A percentile compares a stretch with the other conserved stretches of the same genome.
Evolutionary conservation across 2,329 filamentous ascomycete species (phyloP).

Genomic region (Elsinoe perseae): DNA sequence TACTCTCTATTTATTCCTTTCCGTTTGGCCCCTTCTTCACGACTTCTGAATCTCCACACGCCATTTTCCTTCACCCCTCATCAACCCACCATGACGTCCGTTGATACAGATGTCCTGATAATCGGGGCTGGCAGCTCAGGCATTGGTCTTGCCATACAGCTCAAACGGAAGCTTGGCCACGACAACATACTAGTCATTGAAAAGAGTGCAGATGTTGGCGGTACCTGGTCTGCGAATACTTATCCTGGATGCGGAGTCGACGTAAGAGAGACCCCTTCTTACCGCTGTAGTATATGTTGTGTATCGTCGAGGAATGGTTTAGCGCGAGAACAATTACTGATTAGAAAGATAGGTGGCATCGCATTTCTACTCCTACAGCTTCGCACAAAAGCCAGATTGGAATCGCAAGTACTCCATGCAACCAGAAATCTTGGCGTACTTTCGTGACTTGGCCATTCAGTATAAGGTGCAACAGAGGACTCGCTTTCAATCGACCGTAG

Average conservation of each 20-base stretch:
- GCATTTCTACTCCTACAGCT: conserved; percentile 50
- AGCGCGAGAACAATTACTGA: not conserved
- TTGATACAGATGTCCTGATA: conserved; percentile 42
- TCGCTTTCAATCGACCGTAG: conserved; percentile 22
- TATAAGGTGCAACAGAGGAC: conserved; percentile 24
- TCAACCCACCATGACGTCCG: conserved; percentile 24
- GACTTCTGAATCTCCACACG: no score
- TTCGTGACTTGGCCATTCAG: conserved; percentile 22
- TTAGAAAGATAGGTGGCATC: not conserved
- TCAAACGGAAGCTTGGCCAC: conserved; percentile 34
- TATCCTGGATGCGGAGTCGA: conserved; percentile 36
- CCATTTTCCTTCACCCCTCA: not conserved
- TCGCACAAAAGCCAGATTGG: conserved; percentile 47
- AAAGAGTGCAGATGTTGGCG: conserved; percentile 34
- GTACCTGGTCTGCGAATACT: conserved; percentile 32
- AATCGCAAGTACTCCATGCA: conserved; percentile 33
- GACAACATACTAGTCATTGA: conserved; percentile 39
- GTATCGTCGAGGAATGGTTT: no score
- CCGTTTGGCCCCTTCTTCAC: no score
- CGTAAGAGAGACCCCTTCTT: conserved; percentile 19
- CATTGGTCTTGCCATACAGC: conserved; percentile 40
- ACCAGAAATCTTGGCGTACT: conserved; percentile 26
- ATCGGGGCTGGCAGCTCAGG: conserved; percentile 46
- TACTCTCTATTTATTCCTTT: no score
- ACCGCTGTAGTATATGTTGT: not conserved